phyloP scores from a whole-genome alignment of 2,329 filamentous ascomycete species.

The Fusarium coffeatum region DNA sequence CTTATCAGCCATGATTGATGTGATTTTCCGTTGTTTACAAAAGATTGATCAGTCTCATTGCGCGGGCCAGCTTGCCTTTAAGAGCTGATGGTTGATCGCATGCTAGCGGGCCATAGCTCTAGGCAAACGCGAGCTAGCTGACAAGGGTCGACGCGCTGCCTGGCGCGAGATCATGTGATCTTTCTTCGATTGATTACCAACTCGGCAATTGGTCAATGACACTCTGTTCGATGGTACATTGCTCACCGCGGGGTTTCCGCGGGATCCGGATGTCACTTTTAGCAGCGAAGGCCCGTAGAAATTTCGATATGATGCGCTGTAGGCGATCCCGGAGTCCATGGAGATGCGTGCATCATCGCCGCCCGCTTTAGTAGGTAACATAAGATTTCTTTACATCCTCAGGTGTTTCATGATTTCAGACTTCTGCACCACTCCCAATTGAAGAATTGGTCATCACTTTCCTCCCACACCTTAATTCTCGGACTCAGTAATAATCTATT shows the following conservation, averaged over 20 bases:
- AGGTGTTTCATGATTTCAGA: conserved; percentile 34
- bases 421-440: conserved; percentile 33
- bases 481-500: background rate
- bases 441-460: background rate
- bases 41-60: conserved; percentile 25
- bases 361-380: conserved; percentile 32
- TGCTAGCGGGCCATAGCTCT: conserved; percentile 43
- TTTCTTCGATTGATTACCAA: conserved; percentile 32
- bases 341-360: conserved; percentile 46
- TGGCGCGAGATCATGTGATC: conserved; percentile 50
- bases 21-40: conserved; percentile 17
- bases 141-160: conserved; percentile 39
- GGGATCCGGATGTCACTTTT: background rate
- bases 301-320: conserved; percentile 38
- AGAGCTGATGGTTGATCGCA: conserved; percentile 40
- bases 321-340: conserved; percentile 43
- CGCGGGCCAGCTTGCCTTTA: conserved; percentile 38
- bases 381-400: conserved; percentile 37
- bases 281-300: conserved; percentile 17
- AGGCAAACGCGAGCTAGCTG: conserved; percentile 49
- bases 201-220: conserved; percentile 44
- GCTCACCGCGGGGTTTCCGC: background rate
- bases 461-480: background rate
- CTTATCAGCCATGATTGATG: conserved; percentile 50
- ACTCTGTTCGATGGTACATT: conserved; percentile 28